phyloP scores from a whole-genome alignment of 2,329 filamentous ascomycete species.

The Dactylellina cionopaga region DNA sequence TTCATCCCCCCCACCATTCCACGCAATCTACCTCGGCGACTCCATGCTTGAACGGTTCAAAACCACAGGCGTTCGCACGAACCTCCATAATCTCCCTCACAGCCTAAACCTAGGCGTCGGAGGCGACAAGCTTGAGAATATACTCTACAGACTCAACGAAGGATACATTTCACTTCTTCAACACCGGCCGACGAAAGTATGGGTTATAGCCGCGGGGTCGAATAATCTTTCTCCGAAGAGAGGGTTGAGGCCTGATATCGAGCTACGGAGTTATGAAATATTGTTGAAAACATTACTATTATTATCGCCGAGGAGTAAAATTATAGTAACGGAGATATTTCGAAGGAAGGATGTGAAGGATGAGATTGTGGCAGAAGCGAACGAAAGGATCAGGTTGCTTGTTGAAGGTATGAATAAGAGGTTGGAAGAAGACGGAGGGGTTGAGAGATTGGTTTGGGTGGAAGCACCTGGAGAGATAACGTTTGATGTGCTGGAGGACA shows the following conservation, averaged over 20 bases:
- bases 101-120: conserved; percentile 56
- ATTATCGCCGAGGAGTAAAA: conserved; percentile 17
- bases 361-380: conserved; percentile 48
- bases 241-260: conserved; percentile 27
- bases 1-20: not conserved
- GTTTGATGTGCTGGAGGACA: conserved; percentile 50
- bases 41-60: conserved; percentile 56
- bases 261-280: conserved; percentile 6
- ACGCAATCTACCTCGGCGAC: conserved; percentile 53
- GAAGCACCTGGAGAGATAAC: conserved; percentile 5
- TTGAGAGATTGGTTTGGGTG: conserved; percentile 9
- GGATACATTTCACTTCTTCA: conserved; percentile 22
- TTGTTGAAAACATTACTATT: conserved; percentile 6
- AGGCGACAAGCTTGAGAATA: conserved; percentile 56
- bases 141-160: conserved; percentile 52
- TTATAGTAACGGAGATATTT: conserved; percentile 55
- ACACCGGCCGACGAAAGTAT: conserved; percentile 43
- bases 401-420: not conserved
- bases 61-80: conserved; percentile 50
- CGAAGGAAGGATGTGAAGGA: conserved; percentile 53
- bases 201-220: conserved; percentile 54
- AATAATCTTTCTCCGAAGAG: conserved; percentile 54
- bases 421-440: not conserved
- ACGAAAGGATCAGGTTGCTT: conserved; percentile 15
- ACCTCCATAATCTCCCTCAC: conserved; percentile 51